Evolutionary conservation across 2,329 filamentous ascomycete species (phyloP).

Genomic region (Pseudocercospora fijiensis): DNA sequence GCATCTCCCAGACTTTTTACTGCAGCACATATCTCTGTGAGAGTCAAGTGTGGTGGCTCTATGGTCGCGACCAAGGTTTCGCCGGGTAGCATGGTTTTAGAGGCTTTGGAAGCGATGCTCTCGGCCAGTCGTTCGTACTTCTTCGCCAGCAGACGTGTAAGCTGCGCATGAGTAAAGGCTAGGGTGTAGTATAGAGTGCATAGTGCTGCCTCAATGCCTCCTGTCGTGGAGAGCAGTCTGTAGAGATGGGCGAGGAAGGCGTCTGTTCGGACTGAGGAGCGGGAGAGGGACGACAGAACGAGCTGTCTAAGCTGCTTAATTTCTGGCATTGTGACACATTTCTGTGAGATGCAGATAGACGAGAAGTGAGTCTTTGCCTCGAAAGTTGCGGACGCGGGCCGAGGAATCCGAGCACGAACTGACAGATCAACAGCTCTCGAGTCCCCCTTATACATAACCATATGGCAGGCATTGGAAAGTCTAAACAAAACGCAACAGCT

Average conservation of each 20-base stretch:
- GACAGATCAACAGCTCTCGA: too few species aligned
- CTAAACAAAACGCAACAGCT: slow-evolving; percentile 6
- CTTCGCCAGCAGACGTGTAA: slow-evolving; percentile 40
- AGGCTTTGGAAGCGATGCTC: slow-evolving; percentile 41
- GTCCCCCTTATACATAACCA: too few species aligned
- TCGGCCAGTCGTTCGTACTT: slow-evolving; percentile 40
- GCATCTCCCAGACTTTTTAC: slow-evolving; percentile 58
- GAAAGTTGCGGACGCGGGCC: too few species aligned
- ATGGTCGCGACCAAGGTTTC: slow-evolving; percentile 44
- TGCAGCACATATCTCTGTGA: slow-evolving; percentile 37
- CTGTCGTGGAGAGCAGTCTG: slow-evolving; percentile 40
- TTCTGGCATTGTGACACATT: background rate
- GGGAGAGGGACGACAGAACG: slow-evolving; percentile 4
- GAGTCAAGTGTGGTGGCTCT: slow-evolving; percentile 36
- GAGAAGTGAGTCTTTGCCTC: background rate
- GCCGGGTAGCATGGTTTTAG: slow-evolving; percentile 43
- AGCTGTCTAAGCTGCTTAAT: slow-evolving; percentile 16
- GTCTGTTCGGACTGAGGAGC: slow-evolving; percentile 13
- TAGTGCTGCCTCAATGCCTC: slow-evolving; percentile 44
- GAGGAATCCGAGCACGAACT: background rate
- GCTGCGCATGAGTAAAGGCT: slow-evolving; percentile 42
- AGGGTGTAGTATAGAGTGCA: slow-evolving; percentile 48
- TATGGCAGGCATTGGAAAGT: slow-evolving; percentile 2
- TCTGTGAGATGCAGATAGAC: too few species aligned
- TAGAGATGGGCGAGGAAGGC: slow-evolving; percentile 25